Percentiles rank a stretch among this genome's conserved stretches.
Evolutionary conservation across 129 eudicot genomes (phyloP).

Genomic region (Solidago caesia): DNA sequence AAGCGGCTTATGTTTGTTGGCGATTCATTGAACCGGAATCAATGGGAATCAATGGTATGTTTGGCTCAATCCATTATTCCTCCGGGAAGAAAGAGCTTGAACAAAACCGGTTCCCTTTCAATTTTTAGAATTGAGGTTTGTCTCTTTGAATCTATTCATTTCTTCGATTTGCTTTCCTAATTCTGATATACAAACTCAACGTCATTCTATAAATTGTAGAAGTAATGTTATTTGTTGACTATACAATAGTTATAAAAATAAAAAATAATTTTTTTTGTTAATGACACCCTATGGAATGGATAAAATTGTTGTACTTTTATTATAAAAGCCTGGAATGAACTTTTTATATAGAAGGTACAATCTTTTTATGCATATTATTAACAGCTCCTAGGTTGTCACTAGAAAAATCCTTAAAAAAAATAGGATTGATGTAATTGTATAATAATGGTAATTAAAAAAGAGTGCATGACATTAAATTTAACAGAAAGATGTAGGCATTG

Average conservation of each 20-base stretch:
- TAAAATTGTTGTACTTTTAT: too few species aligned
- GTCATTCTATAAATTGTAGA: neutral
- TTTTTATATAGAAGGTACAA: too few species aligned
- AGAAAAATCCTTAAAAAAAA: neutral
- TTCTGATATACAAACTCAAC: neutral
- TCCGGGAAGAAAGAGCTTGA: slow-evolving; percentile 74
- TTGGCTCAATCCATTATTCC: slow-evolving; percentile 85
- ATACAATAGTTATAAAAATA: neutral
- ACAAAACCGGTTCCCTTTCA: slow-evolving; percentile 76
- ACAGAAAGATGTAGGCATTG: neutral
- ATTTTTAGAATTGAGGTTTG: slow-evolving; percentile 81
- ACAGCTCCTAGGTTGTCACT: too few species aligned
- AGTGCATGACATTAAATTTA: neutral
- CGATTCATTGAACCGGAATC: slow-evolving; percentile 87
- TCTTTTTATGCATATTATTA: too few species aligned
- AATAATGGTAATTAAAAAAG: neutral
- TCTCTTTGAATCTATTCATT: neutral
- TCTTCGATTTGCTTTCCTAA: neutral
- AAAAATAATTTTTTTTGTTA: too few species aligned
- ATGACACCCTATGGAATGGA: too few species aligned
- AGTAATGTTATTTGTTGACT: neutral
- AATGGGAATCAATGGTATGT: slow-evolving; percentile 99
- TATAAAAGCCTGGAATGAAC: too few species aligned
- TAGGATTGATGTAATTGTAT: neutral
- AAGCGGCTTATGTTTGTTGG: slow-evolving; percentile 99